Evolutionary conservation across 129 eudicot genomes (phyloP), one percentile per base, ranked within the genome.

Genomic region (Chrysanthemum makinoi): DNA sequence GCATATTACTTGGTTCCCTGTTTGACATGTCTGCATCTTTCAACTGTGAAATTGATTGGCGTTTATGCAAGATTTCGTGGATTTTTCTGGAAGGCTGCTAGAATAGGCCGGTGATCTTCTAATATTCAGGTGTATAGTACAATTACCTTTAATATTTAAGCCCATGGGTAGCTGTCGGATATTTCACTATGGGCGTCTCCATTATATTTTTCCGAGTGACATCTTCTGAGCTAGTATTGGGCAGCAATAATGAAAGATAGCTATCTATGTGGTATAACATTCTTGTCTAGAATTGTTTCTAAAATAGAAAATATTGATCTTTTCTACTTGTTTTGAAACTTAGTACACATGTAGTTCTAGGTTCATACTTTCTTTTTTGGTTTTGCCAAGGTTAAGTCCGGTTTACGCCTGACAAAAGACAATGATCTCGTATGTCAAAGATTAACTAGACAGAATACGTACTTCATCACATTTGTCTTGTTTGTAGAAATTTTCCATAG

Each of bases 141-240:
- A 9, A 0, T 19, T 51, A 19, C 14, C 3, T 9, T 39, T 35
- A 3, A 44, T 66, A 10, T 68, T 68, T 82, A 76, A 89, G 98
- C 53, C 98, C 98, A 12, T 89, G 98, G 96, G 95, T 92, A 58
- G 96, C 95, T 50, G 81, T 85, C 61, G 98, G 98, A 76, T 92
- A 91, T 83, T 89, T 92, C 61, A 76, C 88, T 16, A 92, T 92
- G 95, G 98, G 98, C 44, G 82, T 92, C 16, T 92, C 98, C 43
- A 89, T 92, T 33, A 89, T 92, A 76, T 92, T 92, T 75, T 92
- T 89, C 86, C 89, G 77, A 87, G 30, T 17, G 52, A 17, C 56
- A 9, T 68, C 19, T 53, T 46, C 20, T 15, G 19, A 69, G n/a
- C 24, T 22, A 22, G 24, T 70, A 18, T 48, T 49, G 22, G 50